Conservation (phyloP, 2,329 filamentous ascomycete genomes). For the Uncinocarpus reesii region DNA sequence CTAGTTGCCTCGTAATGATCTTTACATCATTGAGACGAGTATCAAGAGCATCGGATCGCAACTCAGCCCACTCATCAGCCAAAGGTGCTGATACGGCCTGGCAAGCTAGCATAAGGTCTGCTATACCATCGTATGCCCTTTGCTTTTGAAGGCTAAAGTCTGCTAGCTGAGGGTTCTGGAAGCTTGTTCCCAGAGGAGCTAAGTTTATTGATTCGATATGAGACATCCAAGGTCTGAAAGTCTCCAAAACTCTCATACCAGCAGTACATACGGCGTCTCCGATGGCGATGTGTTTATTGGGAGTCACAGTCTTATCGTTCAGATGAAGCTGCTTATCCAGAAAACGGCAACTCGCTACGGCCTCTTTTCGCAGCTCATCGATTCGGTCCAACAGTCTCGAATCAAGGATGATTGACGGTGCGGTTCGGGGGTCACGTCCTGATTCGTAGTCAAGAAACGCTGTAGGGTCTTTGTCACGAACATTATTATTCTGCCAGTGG, state of each 20-base stretch:
- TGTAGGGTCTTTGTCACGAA: constrained; percentile 53
- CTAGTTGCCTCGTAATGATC: constrained; percentile 65
- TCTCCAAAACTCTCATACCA: constrained; percentile 71
- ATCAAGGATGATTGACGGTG: constrained; percentile 67
- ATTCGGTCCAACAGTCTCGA: constrained; percentile 67
- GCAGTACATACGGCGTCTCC: constrained; percentile 72
- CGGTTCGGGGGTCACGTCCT: constrained; percentile 60
- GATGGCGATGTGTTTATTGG: constrained; percentile 65
- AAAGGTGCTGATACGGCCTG: constrained; percentile 86
- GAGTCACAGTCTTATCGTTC: constrained; percentile 71
- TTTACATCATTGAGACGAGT: constrained; percentile 73
- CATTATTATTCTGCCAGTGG: constrained; percentile 67
- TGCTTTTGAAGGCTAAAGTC: constrained; percentile 91
- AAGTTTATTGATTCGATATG: constrained; percentile 88
- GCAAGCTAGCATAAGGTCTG: constrained; percentile 75
- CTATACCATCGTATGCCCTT: constrained; percentile 82
- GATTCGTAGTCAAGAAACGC: constrained; percentile 71
- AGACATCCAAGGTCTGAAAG: constrained; percentile 80
- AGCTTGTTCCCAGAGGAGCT: constrained; percentile 62
- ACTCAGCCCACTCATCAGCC: constrained; percentile 88
- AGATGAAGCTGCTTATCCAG: constrained; percentile 73
- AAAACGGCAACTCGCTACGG: constrained; percentile 75
- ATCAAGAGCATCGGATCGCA: constrained; percentile 81
- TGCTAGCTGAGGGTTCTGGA: constrained; percentile 72
- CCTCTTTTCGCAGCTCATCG: constrained; percentile 73